Conservation (phyloP, 2,329 filamentous ascomycete species). For the Microsporum ferrugineum region DNA sequence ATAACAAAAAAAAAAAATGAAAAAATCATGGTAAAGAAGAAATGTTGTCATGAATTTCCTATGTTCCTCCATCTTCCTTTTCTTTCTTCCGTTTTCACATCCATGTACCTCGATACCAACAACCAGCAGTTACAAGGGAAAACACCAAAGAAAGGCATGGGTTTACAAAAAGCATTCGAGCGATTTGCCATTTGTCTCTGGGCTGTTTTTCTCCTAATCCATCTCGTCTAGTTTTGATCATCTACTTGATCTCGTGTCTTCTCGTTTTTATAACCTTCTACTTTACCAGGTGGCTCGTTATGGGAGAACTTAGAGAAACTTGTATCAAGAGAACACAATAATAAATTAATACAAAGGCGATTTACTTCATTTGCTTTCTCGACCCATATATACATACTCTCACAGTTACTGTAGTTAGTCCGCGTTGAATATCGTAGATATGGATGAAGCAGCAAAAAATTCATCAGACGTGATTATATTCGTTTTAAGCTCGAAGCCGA, state of each 20-base stretch:
- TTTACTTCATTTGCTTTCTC: neutral
- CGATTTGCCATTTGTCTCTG: neutral
- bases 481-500: neutral
- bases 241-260: neutral
- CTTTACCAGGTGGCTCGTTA: neutral
- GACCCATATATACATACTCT: neutral
- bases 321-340: slow-evolving; percentile 1
- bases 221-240: neutral
- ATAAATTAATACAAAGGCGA: slow-evolving; percentile 1
- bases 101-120: neutral
- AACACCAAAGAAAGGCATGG: neutral
- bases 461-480: neutral
- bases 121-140: neutral
- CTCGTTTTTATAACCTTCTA: neutral
- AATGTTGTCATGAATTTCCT: slow-evolving; percentile 7
- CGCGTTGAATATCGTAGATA: neutral
- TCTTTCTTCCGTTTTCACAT: neutral
- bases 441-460: neutral
- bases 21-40: neutral
- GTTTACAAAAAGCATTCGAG: neutral
- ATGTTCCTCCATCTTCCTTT: neutral
- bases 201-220: neutral
- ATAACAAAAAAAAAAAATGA: neutral
- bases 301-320: neutral
- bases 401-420: too few relatives aligned